Percentiles rank a stretch among this genome's conserved stretches.
phyloP scores from a whole-genome alignment of 257 asterid species.

The Capsicum rhomboideum region DNA sequence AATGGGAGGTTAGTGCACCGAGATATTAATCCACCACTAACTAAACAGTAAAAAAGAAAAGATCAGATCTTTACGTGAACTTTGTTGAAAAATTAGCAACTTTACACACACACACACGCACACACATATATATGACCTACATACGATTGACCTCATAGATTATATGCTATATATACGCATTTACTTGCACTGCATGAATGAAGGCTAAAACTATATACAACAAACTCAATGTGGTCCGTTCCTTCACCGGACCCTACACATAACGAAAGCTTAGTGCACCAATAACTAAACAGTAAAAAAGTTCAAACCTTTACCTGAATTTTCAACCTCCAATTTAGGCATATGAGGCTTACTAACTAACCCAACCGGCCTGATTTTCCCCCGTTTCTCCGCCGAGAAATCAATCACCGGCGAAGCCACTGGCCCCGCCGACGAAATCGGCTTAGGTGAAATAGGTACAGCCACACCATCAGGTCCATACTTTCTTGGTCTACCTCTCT shows the following conservation, averaged over 20 bases:
- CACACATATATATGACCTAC: background rate
- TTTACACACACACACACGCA: background rate
- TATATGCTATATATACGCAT: background rate
- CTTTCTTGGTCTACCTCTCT: constrained; percentile 90
- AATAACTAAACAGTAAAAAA: too few relatives aligned
- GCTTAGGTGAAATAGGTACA: constrained; percentile 66
- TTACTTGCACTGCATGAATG: background rate
- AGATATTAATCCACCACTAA: too few relatives aligned
- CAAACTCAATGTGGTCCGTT: background rate
- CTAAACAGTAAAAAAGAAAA: too few relatives aligned
- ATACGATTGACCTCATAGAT: background rate
- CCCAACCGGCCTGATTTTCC: constrained; percentile 51
- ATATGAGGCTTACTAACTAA: constrained; percentile 35
- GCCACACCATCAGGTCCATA: constrained; percentile 78
- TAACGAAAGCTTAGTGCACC: background rate
- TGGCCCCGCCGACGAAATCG: constrained; percentile 49
- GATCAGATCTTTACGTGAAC: too few relatives aligned
- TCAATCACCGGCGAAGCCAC: constrained; percentile 82
- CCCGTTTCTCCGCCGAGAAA: constrained; percentile 58
- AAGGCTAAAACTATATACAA: background rate
- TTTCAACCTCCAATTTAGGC: constrained; percentile 41
- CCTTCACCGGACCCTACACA: background rate
- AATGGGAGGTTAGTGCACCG: background rate
- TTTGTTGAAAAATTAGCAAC: background rate
- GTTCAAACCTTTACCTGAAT: constrained; percentile 19